Conservation (phyloP, 108 stramenopile species). For the Nannochloropsis oceanica region DNA sequence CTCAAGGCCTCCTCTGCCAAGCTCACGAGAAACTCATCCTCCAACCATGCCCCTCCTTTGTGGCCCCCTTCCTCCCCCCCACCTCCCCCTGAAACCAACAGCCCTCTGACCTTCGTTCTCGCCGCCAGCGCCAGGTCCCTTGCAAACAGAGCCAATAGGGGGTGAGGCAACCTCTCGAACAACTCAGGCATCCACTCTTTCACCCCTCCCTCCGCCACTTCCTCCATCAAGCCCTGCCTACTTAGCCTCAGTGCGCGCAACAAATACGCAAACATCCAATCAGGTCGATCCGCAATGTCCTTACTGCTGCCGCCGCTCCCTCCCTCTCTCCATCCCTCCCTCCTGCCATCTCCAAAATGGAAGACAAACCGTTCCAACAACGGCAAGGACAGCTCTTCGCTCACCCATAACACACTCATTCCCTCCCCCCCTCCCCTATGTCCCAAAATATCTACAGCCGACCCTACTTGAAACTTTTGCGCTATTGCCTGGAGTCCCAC, state of each 20-base stretch:
- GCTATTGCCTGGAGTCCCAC: neutral
- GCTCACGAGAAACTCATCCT: neutral
- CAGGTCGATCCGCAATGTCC: neutral
- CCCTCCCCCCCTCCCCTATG: neutral
- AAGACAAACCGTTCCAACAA: neutral
- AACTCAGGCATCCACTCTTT: neutral
- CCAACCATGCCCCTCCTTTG: neutral
- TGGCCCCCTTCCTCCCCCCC: no score
- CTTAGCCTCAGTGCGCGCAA: neutral
- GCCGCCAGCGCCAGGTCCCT: neutral
- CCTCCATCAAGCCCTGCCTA: neutral
- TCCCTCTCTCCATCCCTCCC: neutral
- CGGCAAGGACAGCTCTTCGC: neutral
- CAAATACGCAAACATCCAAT: neutral
- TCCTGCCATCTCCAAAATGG: neutral
- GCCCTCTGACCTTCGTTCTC: neutral
- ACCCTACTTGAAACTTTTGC: neutral
- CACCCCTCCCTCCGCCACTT: neutral
- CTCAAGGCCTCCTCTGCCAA: neutral
- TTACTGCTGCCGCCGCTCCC: neutral
- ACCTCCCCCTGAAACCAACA: no score
- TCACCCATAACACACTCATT: neutral
- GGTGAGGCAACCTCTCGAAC: neutral
- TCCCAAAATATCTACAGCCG: neutral
- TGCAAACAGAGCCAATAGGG: neutral